These are phyloP conservation scores for Eleusine indica DNA, from an alignment of 176 grass and related monocot species.

Conservation along the genomic window DNA sequence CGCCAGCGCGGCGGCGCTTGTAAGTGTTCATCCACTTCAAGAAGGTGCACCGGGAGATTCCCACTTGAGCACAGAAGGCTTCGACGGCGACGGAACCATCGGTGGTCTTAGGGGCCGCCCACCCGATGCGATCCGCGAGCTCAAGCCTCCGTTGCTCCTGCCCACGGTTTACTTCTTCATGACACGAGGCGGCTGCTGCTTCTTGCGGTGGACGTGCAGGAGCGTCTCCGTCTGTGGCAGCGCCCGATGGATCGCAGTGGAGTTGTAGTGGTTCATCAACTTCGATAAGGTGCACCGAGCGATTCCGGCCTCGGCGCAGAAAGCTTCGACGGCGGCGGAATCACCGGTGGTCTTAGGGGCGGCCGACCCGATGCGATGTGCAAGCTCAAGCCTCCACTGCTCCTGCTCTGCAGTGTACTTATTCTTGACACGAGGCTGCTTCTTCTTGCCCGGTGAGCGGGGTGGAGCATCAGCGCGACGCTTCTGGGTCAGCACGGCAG, in stretches of 20 bases:
- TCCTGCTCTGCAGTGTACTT: background rate
- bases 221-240: background rate
- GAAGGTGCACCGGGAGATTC: background rate
- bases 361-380: background rate
- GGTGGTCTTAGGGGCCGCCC: background rate
- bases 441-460: background rate
- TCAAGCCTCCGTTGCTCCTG: background rate
- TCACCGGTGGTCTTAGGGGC: background rate
- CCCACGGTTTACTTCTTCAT: background rate
- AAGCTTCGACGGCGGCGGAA: background rate
- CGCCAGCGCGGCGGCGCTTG: no score
- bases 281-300: background rate
- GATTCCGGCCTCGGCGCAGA: background rate
- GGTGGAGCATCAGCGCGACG: slow-evolving; percentile 39
- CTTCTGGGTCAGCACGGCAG: slow-evolving; percentile 33
- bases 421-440: background rate
- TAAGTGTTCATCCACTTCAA: background rate
- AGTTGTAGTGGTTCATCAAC: background rate
- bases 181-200: background rate
- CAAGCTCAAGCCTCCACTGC: background rate
- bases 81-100: background rate
- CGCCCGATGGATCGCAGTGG: no score
- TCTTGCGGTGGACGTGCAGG: background rate
- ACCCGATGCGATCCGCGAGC: background rate
- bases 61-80: background rate